phyloP scores from a whole-genome alignment of 768 basidiomycete species.

The Psilocybe cyanescens region DNA sequence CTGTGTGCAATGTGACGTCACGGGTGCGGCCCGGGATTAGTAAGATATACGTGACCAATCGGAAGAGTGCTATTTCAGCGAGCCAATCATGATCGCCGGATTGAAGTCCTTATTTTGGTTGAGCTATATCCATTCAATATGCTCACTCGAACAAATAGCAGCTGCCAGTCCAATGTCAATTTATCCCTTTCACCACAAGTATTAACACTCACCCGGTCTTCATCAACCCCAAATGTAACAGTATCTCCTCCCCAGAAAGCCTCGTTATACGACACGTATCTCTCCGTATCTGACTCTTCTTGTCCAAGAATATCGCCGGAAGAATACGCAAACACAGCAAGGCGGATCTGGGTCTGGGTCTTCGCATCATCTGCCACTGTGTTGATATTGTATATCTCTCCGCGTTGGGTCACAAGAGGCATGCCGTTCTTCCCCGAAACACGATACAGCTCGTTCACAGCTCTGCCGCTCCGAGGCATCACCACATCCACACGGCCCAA shows the following conservation, averaged over 20 bases:
- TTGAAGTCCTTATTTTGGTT: slow-evolving; percentile 8
- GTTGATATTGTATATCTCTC: slow-evolving; percentile 11
- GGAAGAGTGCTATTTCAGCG: neutral
- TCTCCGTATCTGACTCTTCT: slow-evolving; percentile 1
- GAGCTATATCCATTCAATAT: slow-evolving; percentile 7
- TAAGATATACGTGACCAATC: neutral
- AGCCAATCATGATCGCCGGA: slow-evolving; percentile 1
- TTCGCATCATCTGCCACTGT: slow-evolving; percentile 9
- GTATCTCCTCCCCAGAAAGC: slow-evolving; percentile 14
- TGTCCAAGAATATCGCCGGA: slow-evolving; percentile 10
- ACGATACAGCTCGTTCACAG: slow-evolving; percentile 4
- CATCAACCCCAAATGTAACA: slow-evolving; percentile 2
- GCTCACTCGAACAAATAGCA: slow-evolving; percentile 10
- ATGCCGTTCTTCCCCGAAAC: slow-evolving; percentile 7
- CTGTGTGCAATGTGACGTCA: slow-evolving; percentile 7
- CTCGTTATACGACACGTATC: slow-evolving; percentile 11
- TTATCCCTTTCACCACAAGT: neutral
- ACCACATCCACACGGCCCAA: slow-evolving; percentile 4
- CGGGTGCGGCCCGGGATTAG: neutral
- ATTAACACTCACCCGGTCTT: slow-evolving; percentile 5
- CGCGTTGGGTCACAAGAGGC: slow-evolving; percentile 15
- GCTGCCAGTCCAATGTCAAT: neutral
- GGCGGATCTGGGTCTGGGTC: slow-evolving; percentile 5
- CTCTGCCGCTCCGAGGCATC: slow-evolving; percentile 5
- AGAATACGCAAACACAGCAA: slow-evolving; percentile 8